phyloP scores from a whole-genome alignment of 2,329 filamentous ascomycete genomes.

The Aspergillus cejpii region DNA sequence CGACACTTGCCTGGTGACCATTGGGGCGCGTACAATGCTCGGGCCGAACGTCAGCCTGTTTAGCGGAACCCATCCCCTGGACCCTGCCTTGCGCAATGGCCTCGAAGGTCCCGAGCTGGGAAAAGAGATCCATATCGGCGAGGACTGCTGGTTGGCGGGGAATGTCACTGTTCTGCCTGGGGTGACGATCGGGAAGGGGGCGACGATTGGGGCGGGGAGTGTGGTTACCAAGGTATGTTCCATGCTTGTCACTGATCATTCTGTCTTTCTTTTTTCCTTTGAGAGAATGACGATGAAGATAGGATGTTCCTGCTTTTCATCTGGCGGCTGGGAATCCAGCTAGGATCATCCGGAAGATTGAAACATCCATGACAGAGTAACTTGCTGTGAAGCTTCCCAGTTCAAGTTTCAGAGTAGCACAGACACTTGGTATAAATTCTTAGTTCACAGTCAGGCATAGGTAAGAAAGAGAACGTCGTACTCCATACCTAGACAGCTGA shows the following conservation, averaged over 20 bases:
- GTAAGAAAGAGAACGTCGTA: too few species aligned
- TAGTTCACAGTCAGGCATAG: too few species aligned
- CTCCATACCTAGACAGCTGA: too few species aligned
- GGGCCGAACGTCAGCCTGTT: constrained; percentile 74
- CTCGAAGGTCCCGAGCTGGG: constrained; percentile 68
- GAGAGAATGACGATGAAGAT: constrained; percentile 4
- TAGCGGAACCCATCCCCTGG: constrained; percentile 67
- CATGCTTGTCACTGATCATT: not conserved
- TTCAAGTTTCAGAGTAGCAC: too few species aligned
- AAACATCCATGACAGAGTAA: constrained; percentile 29
- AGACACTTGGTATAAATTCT: too few species aligned
- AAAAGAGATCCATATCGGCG: constrained; percentile 65
- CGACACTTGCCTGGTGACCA: constrained; percentile 66
- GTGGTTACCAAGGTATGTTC: constrained; percentile 68
- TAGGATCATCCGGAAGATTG: constrained; percentile 35
- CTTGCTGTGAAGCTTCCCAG: too few species aligned
- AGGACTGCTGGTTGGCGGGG: constrained; percentile 75
- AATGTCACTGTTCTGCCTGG: constrained; percentile 66
- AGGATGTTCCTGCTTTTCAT: constrained; percentile 41
- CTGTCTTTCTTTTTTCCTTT: not conserved
- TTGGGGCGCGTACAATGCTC: constrained; percentile 70
- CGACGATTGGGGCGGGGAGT: constrained; percentile 69
- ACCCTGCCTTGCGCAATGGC: constrained; percentile 67
- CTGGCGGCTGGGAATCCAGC: constrained; percentile 40
- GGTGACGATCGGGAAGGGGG: constrained; percentile 68